Conservation (phyloP, 2,329 filamentous ascomycete genomes). For the Hypoxylon sp. region DNA sequence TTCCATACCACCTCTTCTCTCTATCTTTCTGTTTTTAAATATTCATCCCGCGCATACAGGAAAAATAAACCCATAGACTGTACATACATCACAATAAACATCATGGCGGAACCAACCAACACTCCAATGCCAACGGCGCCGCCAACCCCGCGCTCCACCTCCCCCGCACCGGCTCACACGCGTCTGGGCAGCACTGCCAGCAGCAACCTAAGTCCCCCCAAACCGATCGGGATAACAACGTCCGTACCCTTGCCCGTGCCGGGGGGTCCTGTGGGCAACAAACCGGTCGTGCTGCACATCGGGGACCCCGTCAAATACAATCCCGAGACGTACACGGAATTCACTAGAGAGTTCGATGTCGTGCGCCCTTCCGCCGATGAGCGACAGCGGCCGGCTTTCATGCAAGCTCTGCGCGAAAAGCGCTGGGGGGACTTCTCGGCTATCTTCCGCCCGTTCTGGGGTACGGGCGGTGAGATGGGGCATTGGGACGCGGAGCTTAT, state of each 20-base stretch:
- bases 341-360: constrained; percentile 63
- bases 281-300: constrained; percentile 78
- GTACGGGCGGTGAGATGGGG: constrained; percentile 76
- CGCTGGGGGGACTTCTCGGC: constrained; percentile 69
- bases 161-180: constrained; percentile 55
- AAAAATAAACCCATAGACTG: constrained; percentile 10
- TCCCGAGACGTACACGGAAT: constrained; percentile 61
- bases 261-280: constrained; percentile 47
- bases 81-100: constrained; percentile 22
- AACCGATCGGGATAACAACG: constrained; percentile 31
- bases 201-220: constrained; percentile 37
- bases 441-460: constrained; percentile 73
- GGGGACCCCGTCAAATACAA: constrained; percentile 74
- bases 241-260: constrained; percentile 43
- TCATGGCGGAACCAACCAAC: constrained; percentile 65
- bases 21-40: constrained; percentile 2
- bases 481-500: constrained; percentile 74
- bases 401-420: constrained; percentile 64
- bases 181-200: constrained; percentile 48
- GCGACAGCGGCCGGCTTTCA: constrained; percentile 66
- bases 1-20: constrained; percentile 7
- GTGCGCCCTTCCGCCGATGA: constrained; percentile 67
- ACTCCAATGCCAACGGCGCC: constrained; percentile 61
- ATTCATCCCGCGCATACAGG: neutral
- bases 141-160: constrained; percentile 62